These are phyloP conservation scores for Collybia sordida DNA, from an alignment of 768 basidiomycete genomes.

Conservation along the genomic window DNA sequence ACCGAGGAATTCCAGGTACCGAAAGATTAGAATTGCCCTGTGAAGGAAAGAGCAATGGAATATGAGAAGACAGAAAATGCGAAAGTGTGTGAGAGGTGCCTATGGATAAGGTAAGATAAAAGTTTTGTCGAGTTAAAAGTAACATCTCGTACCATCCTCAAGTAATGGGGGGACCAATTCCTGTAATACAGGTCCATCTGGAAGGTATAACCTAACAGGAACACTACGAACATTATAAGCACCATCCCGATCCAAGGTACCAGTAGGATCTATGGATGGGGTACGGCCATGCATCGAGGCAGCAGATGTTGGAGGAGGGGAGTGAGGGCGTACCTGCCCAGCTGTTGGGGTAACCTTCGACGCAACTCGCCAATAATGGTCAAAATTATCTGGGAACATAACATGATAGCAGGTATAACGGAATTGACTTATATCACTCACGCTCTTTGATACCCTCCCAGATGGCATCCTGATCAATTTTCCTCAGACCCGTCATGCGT, in stretches of 20 bases:
- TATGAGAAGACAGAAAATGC: slow-evolving; percentile 63
- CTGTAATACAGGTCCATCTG: slow-evolving; percentile 87
- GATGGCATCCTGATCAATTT: slow-evolving; percentile 91
- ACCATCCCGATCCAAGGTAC: slow-evolving; percentile 67
- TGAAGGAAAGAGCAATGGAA: slow-evolving; percentile 78
- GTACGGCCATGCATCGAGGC: slow-evolving; percentile 65
- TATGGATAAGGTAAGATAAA: slow-evolving; percentile 26
- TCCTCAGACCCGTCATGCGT: slow-evolving; percentile 86
- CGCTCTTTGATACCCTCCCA: slow-evolving; percentile 98
- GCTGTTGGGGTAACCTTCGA: slow-evolving; percentile 90
- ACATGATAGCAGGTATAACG: slow-evolving; percentile 1
- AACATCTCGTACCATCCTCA: slow-evolving; percentile 59
- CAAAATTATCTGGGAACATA: slow-evolving; percentile 78
- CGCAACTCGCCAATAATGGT: slow-evolving; percentile 92
- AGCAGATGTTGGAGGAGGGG: slow-evolving; percentile 53
- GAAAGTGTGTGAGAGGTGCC: slow-evolving; percentile 73
- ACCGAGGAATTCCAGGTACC: slow-evolving; percentile 38
- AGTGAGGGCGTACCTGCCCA: slow-evolving; percentile 56
- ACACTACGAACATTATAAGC: slow-evolving; percentile 87
- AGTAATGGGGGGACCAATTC: slow-evolving; percentile 81
- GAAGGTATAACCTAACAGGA: slow-evolving; percentile 88
- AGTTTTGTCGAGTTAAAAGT: neutral
- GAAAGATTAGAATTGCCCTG: slow-evolving; percentile 36
- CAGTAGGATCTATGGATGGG: slow-evolving; percentile 59
- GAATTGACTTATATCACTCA: slow-evolving; percentile 41